Conservation (phyloP, 768 basidiomycete species). For the Rhodocollybia butyracea region DNA sequence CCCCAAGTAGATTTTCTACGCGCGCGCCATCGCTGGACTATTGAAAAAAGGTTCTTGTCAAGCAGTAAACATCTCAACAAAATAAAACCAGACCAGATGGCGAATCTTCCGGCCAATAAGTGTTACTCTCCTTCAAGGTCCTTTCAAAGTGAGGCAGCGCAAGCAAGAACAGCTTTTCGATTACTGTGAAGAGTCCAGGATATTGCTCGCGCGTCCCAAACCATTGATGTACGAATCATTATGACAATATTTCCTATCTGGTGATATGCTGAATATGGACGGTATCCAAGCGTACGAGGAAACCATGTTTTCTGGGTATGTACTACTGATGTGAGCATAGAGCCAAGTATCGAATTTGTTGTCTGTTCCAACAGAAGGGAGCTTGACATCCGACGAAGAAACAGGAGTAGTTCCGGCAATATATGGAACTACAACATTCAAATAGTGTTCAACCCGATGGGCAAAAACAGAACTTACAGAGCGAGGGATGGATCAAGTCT, state of each 20-base stretch:
- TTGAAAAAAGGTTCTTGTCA: too few species aligned
- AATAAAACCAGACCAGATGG: neutral
- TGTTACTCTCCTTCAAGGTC: neutral
- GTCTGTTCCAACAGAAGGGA: neutral
- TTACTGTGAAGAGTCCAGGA: conserved; percentile 6
- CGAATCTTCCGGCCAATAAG: neutral
- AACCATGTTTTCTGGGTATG: conserved; percentile 13
- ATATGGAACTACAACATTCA: too few species aligned
- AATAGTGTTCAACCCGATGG: neutral
- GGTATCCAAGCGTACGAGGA: too few species aligned
- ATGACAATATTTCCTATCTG: too few species aligned
- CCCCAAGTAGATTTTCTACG: too few species aligned
- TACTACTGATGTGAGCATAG: neutral
- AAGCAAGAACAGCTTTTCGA: conserved; percentile 13
- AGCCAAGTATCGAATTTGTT: neutral
- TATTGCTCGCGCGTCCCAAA: conserved; percentile 12
- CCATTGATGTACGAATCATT: too few species aligned
- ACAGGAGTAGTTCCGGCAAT: too few species aligned
- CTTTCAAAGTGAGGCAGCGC: conserved; percentile 11
- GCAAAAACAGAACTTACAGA: conserved; percentile 5
- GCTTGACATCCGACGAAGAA: conserved; percentile 1
- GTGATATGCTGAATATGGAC: too few species aligned
- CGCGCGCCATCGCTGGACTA: too few species aligned
- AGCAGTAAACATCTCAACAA: too few species aligned
- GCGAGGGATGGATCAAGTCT: conserved; percentile 15